Conservation (phyloP, 805 yeast genomes). For the Tetrapisispora taiwanensis region DNA sequence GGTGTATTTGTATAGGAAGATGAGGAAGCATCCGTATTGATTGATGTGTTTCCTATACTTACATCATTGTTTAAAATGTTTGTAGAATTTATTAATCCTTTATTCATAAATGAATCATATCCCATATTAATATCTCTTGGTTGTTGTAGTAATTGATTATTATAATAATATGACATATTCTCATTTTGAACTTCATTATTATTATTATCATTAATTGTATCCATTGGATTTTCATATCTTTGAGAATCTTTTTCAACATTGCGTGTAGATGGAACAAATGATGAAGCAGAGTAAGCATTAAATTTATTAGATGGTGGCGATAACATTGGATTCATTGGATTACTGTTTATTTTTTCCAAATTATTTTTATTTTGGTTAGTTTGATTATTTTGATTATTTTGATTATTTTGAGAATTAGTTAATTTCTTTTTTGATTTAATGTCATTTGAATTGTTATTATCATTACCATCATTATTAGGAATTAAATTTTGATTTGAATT, state of each 20-base stretch:
- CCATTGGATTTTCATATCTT: background rate
- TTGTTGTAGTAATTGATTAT: background rate
- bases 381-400: background rate
- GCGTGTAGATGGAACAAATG: slow-evolving; percentile 15
- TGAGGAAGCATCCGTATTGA: background rate
- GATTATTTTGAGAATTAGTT: background rate
- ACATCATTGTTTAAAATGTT: background rate
- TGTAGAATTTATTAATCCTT: background rate
- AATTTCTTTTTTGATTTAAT: background rate
- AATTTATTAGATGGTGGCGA: slow-evolving; percentile 8
- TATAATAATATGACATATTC: background rate
- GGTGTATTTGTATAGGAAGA: background rate
- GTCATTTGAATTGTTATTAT: background rate
- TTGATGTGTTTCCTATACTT: background rate
- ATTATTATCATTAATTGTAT: background rate
- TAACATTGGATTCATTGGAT: background rate
- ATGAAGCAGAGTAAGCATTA: slow-evolving; percentile 18
- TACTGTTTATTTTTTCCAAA: slow-evolving; percentile 1
- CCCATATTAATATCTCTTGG: background rate
- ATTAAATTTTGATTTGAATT: too few species aligned
- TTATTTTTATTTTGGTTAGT: background rate
- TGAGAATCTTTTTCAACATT: background rate
- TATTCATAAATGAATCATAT: background rate
- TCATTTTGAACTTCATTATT: background rate
- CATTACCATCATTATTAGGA: too few species aligned